Base-by-base conservation (phyloP, 495 filamentous ascomycete genomes). In the Penicillium daleae region DNA sequence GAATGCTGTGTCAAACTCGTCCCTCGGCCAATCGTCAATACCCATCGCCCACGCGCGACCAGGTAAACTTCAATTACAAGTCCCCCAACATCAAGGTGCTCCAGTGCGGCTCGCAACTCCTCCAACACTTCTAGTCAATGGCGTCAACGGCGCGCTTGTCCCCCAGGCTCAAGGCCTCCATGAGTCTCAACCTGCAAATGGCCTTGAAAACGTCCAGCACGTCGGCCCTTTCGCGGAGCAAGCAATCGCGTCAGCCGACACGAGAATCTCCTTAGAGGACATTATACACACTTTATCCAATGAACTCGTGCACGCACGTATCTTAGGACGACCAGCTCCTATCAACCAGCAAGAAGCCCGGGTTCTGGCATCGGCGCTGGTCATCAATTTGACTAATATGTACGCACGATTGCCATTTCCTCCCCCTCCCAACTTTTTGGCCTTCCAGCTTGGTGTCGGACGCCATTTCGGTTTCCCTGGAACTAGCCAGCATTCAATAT, bases 91-190 rank as follows among this genome's bases (percentile, higher is more conserved):
- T 60, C 75, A 86, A 10, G 89, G 91, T 3, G 90, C 86, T 0
- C 83, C 90, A 10, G 89, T 97, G 2, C 82, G 91, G 21, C 85
- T 95, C 21, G 91, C 91, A 0, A 94, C 91, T 0, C 91, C 91
- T 9, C 89, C 89, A 0, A 83, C 85, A 10, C 73, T 92, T 0
- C 79, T 90, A 60, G 78, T 93, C 1, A 93, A 92, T 63, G 90
- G 89, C 3, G 82, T 85, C 22, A 78, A 75, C 48, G 70, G 66
- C 9, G 57, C 66, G 12, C 53, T 63, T 12, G 42, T 66, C 12
- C 10, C 63, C 0, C 58, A 59, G 9, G 24, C 22, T 6, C 55
- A 56, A 21, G 57, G 26, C 13, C 24, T 50, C 19, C 35, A 61
- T 8, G 49, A 42, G 15, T 6, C 49, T n/a, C 53, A 48, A 7